A percentile compares a stretch with the other conserved stretches of the same genome.
phyloP scores from a whole-genome alignment of 2,329 filamentous ascomycete species.

The Fusarium floridanum region DNA sequence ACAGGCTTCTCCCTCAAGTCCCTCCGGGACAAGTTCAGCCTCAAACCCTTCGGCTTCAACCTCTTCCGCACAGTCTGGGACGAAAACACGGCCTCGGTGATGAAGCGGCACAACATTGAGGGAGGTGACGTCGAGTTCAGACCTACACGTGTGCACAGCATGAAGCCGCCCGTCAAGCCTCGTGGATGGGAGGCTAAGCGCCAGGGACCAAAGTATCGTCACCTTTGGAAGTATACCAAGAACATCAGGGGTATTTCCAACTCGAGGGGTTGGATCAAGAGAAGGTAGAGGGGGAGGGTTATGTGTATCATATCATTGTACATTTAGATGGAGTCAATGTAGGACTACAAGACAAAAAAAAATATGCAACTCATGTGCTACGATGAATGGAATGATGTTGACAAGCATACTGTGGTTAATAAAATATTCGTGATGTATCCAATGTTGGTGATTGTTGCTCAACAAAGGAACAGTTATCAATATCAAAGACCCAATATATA shows the following conservation, averaged over 20 bases:
- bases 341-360: conserved; percentile 33
- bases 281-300: conserved; percentile 45
- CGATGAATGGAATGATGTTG: background rate
- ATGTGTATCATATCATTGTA: conserved; percentile 46
- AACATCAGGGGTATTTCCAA: conserved; percentile 64
- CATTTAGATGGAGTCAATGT: conserved; percentile 46
- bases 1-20: conserved; percentile 81
- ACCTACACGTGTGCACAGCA: conserved; percentile 78
- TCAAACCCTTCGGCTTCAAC: conserved; percentile 83
- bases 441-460: background rate
- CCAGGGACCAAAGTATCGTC: conserved; percentile 73
- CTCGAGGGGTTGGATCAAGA: conserved; percentile 58
- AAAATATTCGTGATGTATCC: background rate
- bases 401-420: fast-evolving
- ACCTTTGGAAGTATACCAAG: conserved; percentile 75
- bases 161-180: conserved; percentile 71
- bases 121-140: conserved; percentile 89
- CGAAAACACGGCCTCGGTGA: conserved; percentile 86
- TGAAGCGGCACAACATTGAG: conserved; percentile 80
- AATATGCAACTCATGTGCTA: conserved; percentile 9
- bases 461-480: background rate
- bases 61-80: conserved; percentile 94
- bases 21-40: conserved; percentile 76
- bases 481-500: background rate
- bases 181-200: conserved; percentile 77